Base-by-base conservation (phyloP, 1,139 yeast species). In the Casaregolazyma lundiana region DNA sequence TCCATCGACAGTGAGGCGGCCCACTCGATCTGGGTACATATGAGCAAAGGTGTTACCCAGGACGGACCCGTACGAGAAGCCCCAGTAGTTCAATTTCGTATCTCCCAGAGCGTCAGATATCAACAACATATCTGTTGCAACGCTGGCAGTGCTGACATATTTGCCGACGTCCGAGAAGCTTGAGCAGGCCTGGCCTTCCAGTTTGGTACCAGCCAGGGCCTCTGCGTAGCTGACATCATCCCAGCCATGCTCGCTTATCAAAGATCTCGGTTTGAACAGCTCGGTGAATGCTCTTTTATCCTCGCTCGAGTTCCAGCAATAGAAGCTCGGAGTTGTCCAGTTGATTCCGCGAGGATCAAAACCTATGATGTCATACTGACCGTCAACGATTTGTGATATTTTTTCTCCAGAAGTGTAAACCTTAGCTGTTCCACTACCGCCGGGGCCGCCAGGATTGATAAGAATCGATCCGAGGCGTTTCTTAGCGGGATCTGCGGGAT, bases 31-130 rank as follows among this genome's bases (percentile, higher is more conserved):
- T 19, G 54, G 54, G 29, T 46, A 51, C 40, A 50, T 17, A 26
- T 51, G 54, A 30, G 54, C 54, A 48, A 51, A 50, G 7, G 53
- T 50, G 41, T 50, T 51, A 6, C 54, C 54, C 13, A 51, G 41
- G 21, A 51, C 41, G 17, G 49, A 37, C 6, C 54, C 54, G 29
- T 51, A 51, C 5, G 52, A 48, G 43, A 50, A 50, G 1, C 54
- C 54, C 50, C 50, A 50, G 35, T 50, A 51, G 36, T 50, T 51
- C 24, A 51, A 43, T 35, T 50, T 51, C 11, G 42, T 50, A 35
- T 51, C 52, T n/a, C 54, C 54, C 39, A 51, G 19, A 5, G 47
- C 45, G 7, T 35, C 29, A 32, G 53, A 45, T 19, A 51, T 51
- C 37, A 48, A 47, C 17, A 51, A 39, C 51, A 51, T 50, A 41